Evolutionary conservation across 164 flowering plant genomes (phyloP), one percentile per base, ranked within the genome.

Genomic region (Cinnamomum micranthum): DNA sequence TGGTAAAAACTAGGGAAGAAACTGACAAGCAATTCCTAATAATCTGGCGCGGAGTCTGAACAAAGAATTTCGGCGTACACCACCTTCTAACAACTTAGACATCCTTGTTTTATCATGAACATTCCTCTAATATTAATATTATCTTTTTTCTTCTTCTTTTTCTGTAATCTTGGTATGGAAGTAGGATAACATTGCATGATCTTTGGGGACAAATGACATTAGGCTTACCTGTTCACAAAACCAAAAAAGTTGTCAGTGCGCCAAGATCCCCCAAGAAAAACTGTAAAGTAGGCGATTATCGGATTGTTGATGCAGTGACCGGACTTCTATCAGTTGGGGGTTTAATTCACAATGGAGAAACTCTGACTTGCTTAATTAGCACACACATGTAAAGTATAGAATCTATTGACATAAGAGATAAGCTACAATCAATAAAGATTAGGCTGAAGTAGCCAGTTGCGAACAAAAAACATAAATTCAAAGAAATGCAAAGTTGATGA

Each of bases 261-360:
- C 33, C 35, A 2, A n/a, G 63, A 17, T 15, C n/a, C n/a, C 63
- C 4, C 7, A n/a, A 59, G 19, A n/a, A 59, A 59, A 4, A 17
- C 63, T 17, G 63, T n/a, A 59, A 17, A 17, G 63, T 13, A 19
- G 6, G 19, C 3, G 27, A 31, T 27, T 12, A 11, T 33, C 58
- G 11, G 68, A 41, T 22, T 51, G 24, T 9, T 4, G 47, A 35
- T 6, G 19, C 41, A 6, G 25, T 25, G 20, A 9, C 35, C 15
- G 22, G 20, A 74, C 65, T 69, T 77, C 55, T 27, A 50, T 15
- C 4, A 65, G 91, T 87, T 88, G 90, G 79, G 92, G 68, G 9
- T 41, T 41, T 41, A 41, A 41, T 9, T 41, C 10, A 41, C 47
- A 9, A 41, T 41, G 47, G 47, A 41, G 10, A 9, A 41, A 41